phyloP scores from a whole-genome alignment of 2,329 filamentous ascomycete genomes.

The Aspergillus pseudotamarii region DNA sequence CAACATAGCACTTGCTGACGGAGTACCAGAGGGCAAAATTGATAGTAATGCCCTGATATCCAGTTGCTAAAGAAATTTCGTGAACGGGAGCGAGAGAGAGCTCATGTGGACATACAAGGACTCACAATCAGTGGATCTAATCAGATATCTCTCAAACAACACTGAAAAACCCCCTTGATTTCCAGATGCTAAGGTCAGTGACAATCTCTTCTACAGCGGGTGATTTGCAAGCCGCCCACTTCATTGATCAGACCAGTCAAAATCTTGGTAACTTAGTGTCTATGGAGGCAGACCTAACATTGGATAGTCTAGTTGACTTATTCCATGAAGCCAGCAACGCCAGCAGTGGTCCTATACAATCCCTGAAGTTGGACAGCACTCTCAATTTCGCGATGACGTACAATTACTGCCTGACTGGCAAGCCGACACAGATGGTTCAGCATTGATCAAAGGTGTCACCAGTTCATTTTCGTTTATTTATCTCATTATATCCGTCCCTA shows the following conservation, averaged over 20 bases:
- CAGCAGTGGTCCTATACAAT: background rate
- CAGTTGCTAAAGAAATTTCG: too few relatives aligned
- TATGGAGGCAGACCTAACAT: background rate
- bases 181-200: too few relatives aligned
- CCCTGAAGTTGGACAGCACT: background rate
- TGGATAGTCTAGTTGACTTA: background rate
- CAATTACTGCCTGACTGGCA: background rate
- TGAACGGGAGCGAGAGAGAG: too few relatives aligned
- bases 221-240: too few relatives aligned
- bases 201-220: too few relatives aligned
- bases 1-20: too few relatives aligned
- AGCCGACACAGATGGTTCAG: background rate
- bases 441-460: background rate
- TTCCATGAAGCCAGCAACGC: background rate
- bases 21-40: too few relatives aligned
- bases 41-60: too few relatives aligned
- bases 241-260: background rate
- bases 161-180: too few relatives aligned
- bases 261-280: slow-evolving; percentile 1
- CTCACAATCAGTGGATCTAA: too few relatives aligned
- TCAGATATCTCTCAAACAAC: too few relatives aligned
- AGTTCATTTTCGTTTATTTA: background rate
- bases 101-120: too few relatives aligned
- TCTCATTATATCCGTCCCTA: background rate
- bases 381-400: background rate